Evolutionary conservation across 2,329 filamentous ascomycete species (phyloP).

Genomic region (Lasiodiplodia theobromae): DNA sequence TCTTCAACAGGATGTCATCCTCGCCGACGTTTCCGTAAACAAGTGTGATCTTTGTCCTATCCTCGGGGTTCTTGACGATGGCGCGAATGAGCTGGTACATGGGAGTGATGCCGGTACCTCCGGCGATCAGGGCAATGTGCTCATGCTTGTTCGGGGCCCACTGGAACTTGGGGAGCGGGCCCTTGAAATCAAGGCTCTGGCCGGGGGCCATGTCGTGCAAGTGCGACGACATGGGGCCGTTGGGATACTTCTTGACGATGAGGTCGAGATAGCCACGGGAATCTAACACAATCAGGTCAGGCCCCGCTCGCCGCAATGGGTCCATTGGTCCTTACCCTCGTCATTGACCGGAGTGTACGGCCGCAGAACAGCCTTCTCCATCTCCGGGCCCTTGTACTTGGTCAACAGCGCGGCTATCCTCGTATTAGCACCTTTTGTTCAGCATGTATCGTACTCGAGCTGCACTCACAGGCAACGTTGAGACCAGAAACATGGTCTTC

Average conservation of each 20-base stretch:
- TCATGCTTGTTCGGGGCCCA: constrained; percentile 93
- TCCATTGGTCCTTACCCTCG: constrained; percentile 65
- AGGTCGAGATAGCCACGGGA: constrained; percentile 83
- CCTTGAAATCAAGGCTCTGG: constrained; percentile 89
- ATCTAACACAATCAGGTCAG: constrained; percentile 55
- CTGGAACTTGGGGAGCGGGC: constrained; percentile 90
- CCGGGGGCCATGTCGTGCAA: constrained; percentile 83
- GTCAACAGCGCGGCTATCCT: constrained; percentile 76
- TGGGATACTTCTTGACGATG: constrained; percentile 88
- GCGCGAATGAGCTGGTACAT: constrained; percentile 94
- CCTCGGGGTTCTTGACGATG: constrained; percentile 95
- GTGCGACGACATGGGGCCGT: constrained; percentile 90
- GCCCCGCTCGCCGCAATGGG: neutral
- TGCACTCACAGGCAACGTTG: constrained; percentile 70
- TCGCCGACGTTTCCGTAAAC: constrained; percentile 90
- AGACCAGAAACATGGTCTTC: constrained; percentile 85
- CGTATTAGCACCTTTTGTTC: constrained; percentile 1
- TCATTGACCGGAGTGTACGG: constrained; percentile 94
- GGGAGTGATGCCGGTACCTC: constrained; percentile 94
- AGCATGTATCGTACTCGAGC: neutral
- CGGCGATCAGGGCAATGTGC: constrained; percentile 87
- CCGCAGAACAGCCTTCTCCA: constrained; percentile 84
- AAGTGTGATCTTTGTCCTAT: constrained; percentile 97
- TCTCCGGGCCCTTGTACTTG: constrained; percentile 85
- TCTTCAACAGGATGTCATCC: constrained; percentile 89